These are phyloP conservation scores for Buxus sempervirens DNA, from an alignment of 164 flowering plant genomes.

Conservation along the genomic window DNA sequence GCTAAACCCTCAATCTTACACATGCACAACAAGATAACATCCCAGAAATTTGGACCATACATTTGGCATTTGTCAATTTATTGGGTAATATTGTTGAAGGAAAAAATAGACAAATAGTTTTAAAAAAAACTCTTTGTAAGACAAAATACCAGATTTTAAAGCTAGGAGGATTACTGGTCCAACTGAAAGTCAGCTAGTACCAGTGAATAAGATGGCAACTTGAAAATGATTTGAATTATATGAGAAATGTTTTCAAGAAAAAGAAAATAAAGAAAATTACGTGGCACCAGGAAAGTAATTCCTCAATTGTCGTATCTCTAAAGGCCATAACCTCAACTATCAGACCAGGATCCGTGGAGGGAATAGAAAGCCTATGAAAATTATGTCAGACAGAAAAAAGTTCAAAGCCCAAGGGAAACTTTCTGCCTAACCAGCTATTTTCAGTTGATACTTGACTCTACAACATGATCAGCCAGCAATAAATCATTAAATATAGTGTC, in stretches of 20 bases:
- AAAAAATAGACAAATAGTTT: too few relatives aligned
- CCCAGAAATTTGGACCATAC: too few relatives aligned
- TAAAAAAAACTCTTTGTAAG: too few relatives aligned
- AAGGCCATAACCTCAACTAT: conserved; percentile 19
- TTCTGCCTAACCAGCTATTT: conserved; percentile 12
- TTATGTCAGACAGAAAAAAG: conserved; percentile 22
- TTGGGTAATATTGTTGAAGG: too few relatives aligned
- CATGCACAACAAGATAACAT: too few relatives aligned
- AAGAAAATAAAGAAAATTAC: conserved; percentile 8
- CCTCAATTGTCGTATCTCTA: conserved; percentile 16
- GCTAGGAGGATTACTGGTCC: too few relatives aligned
- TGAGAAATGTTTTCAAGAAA: background rate
- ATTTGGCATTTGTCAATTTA: too few relatives aligned
- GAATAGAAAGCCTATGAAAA: conserved; percentile 25
- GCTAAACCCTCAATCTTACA: too few relatives aligned
- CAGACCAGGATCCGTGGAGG: conserved; percentile 29
- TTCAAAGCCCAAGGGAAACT: conserved; percentile 2
- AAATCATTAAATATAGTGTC: background rate
- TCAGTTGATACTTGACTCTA: conserved; percentile 4
- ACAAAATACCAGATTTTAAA: too few relatives aligned
- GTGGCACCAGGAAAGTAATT: conserved; percentile 12
- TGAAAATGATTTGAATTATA: background rate
- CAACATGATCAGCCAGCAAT: background rate
- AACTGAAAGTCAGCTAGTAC: too few relatives aligned
- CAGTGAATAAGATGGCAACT: too few relatives aligned